Evolutionary conservation across 1,139 yeast species (phyloP).

Genomic region (Pichia sp.): DNA sequence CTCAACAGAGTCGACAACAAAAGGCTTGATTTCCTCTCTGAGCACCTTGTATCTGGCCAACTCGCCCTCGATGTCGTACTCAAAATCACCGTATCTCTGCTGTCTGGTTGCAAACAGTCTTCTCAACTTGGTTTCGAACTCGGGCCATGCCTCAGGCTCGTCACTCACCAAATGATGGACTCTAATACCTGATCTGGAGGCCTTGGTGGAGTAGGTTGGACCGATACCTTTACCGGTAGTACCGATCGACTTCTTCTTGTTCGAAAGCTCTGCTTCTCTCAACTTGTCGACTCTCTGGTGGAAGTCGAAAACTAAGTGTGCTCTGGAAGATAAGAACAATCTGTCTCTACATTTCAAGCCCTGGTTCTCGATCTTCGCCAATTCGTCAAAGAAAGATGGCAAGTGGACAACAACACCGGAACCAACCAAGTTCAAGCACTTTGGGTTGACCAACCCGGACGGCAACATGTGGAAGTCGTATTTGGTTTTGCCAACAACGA

Average conservation of each 20-base stretch:
- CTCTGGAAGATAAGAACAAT: slow-evolving; percentile 84
- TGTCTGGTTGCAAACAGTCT: slow-evolving; percentile 75
- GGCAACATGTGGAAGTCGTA: slow-evolving; percentile 99
- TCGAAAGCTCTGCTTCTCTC: slow-evolving; percentile 86
- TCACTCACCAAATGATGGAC: slow-evolving; percentile 92
- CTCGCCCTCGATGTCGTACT: slow-evolving; percentile 79
- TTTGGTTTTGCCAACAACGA: slow-evolving; percentile 81
- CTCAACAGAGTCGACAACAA: slow-evolving; percentile 87
- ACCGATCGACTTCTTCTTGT: slow-evolving; percentile 87
- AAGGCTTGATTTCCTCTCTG: slow-evolving; percentile 75
- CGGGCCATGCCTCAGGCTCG: slow-evolving; percentile 90
- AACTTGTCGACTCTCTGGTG: slow-evolving; percentile 95
- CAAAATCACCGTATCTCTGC: slow-evolving; percentile 90
- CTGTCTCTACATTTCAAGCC: slow-evolving; percentile 78
- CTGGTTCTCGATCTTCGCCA: slow-evolving; percentile 73
- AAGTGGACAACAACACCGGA: slow-evolving; percentile 96
- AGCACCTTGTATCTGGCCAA: slow-evolving; percentile 69
- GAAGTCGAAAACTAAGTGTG: slow-evolving; percentile 94
- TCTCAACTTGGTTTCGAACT: slow-evolving; percentile 73
- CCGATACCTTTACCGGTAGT: slow-evolving; percentile 99
- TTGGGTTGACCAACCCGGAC: slow-evolving; percentile 90
- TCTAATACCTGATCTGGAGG: slow-evolving; percentile 93
- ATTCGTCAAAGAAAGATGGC: slow-evolving; percentile 87
- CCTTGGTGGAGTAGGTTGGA: slow-evolving; percentile 95
- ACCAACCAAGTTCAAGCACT: slow-evolving; percentile 85